phyloP scores from a whole-genome alignment of 192 early-diverging fungal species.

The Podila verticillata region DNA sequence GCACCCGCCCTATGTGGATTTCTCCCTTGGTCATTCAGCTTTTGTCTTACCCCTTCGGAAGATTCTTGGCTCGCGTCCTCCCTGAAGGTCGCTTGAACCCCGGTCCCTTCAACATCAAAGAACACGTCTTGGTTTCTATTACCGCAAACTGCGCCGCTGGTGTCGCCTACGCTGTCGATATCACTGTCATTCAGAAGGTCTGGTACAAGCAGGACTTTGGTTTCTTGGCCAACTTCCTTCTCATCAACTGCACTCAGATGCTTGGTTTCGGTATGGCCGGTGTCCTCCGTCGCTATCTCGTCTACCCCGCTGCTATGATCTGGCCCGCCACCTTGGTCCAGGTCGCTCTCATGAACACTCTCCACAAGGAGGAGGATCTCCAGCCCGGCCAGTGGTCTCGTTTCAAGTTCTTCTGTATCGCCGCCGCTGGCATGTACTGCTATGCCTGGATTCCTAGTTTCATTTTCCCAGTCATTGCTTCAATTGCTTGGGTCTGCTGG shows the following conservation, averaged over 20 bases:
- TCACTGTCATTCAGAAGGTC: conserved; percentile 57
- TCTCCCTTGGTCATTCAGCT: conserved; percentile 53
- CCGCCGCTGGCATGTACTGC: conserved; percentile 38
- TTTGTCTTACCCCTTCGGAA: conserved; percentile 53
- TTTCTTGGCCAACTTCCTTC: neutral
- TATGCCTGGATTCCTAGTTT: conserved; percentile 53
- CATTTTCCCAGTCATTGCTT: conserved; percentile 42
- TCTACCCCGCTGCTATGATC: conserved; percentile 68
- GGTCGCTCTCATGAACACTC: conserved; percentile 51
- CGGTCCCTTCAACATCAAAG: conserved; percentile 67
- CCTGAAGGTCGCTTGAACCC: conserved; percentile 54
- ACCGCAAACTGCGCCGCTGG: conserved; percentile 53
- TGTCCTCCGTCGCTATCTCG: conserved; percentile 35
- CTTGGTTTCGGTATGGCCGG: too few species aligned
- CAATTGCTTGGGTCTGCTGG: conserved; percentile 16
- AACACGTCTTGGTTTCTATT: conserved; percentile 64
- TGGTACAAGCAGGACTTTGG: conserved; percentile 61
- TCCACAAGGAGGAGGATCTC: conserved; percentile 48
- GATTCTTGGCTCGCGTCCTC: conserved; percentile 35
- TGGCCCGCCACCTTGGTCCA: conserved; percentile 76
- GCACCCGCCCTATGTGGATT: conserved; percentile 39
- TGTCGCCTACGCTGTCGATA: conserved; percentile 33
- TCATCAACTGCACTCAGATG: too few species aligned
- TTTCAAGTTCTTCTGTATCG: conserved; percentile 46
- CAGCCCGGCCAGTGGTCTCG: conserved; percentile 26